Conservation (phyloP, 2,329 filamentous ascomycete species). For the Neoscytalidium dimidiatum region DNA sequence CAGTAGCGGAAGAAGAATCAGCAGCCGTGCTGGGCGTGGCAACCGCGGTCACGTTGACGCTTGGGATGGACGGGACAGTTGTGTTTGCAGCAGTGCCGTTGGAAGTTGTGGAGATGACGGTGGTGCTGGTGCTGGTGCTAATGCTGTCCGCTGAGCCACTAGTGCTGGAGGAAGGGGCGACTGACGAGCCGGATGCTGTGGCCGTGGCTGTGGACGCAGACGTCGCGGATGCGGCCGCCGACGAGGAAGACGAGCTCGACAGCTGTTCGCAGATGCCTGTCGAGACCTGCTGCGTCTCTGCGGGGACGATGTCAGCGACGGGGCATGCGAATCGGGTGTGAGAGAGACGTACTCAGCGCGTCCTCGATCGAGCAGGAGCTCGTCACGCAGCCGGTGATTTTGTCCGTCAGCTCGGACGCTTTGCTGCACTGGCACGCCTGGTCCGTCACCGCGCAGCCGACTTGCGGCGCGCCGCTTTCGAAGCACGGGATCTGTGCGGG, state of each 20-base stretch:
- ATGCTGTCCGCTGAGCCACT: background rate
- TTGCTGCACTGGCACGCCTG: conserved; percentile 55
- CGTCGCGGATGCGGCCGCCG: conserved; percentile 27
- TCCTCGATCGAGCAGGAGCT: conserved; percentile 40
- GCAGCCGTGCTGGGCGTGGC: background rate
- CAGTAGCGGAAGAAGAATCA: background rate
- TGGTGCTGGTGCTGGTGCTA: background rate
- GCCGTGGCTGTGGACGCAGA: background rate
- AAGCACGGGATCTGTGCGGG: conserved; percentile 49
- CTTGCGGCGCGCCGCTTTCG: conserved; percentile 47
- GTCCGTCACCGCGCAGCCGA: conserved; percentile 51
- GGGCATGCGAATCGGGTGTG: background rate
- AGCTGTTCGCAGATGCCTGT: conserved; percentile 28
- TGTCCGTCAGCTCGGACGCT: conserved; percentile 36
- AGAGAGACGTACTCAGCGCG: conserved; percentile 38
- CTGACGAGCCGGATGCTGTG: conserved; percentile 16
- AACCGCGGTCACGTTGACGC: background rate
- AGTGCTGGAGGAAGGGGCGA: background rate
- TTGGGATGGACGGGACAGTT: background rate
- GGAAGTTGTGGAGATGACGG: background rate
- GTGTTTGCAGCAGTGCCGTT: background rate
- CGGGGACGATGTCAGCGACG: background rate
- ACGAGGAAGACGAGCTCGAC: conserved; percentile 24
- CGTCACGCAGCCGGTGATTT: conserved; percentile 45
- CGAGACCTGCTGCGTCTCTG: conserved; percentile 25